Evolutionary conservation across 2,329 filamentous ascomycete species (phyloP).

Genomic region (Diaporthe citriasiana): DNA sequence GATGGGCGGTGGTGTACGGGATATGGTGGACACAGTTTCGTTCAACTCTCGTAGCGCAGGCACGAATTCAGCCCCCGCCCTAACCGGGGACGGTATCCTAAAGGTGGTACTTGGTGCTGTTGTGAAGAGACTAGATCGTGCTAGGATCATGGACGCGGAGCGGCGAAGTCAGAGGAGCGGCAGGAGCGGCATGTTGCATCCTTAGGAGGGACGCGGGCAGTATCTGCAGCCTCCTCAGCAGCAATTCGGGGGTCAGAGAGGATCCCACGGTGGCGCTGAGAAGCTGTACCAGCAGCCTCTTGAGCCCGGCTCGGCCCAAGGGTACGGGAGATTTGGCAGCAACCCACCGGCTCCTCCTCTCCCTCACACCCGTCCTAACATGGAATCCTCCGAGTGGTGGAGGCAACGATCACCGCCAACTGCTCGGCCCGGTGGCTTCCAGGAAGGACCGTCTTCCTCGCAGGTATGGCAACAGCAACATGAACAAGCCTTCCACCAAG

Average conservation of each 20-base stretch:
- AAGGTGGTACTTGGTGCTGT: slow-evolving; percentile 88
- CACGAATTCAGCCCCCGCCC: slow-evolving; percentile 44
- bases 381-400: neutral
- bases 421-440: neutral
- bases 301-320: neutral
- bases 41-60: slow-evolving; percentile 67
- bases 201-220: slow-evolving; percentile 21
- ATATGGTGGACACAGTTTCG: slow-evolving; percentile 93
- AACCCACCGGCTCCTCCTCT: neutral
- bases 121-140: slow-evolving; percentile 74
- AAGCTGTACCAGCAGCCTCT: neutral
- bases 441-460: neutral
- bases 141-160: slow-evolving; percentile 41
- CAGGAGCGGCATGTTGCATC: slow-evolving; percentile 35
- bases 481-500: slow-evolving; percentile 23
- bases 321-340: neutral
- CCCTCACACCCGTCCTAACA: slow-evolving; percentile 8
- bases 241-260: neutral
- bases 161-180: slow-evolving; percentile 41
- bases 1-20: slow-evolving; percentile 71
- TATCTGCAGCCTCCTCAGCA: slow-evolving; percentile 7
- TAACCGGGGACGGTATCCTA: slow-evolving; percentile 80
- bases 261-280: neutral
- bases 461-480: slow-evolving; percentile 27
- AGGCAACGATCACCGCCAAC: neutral